Base-by-base conservation (phyloP, 1,284 basidiomycete genomes). In the Austropuccinia psidii region DNA sequence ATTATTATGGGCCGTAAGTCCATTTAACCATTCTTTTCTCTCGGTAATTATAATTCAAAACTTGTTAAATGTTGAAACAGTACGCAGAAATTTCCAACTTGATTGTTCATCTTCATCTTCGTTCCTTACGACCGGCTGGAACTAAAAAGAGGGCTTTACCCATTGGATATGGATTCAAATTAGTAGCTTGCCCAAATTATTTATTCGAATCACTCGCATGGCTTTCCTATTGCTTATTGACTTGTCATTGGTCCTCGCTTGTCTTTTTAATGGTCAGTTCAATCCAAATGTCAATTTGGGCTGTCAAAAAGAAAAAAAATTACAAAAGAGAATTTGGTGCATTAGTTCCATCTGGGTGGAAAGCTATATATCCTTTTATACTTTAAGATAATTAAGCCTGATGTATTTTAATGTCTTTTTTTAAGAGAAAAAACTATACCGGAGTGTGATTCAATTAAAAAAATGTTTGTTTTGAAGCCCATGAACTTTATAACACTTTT, bases 281-380 rank as follows among this genome's bases (percentile, higher is more conserved):
- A 0, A 86, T 78, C 47, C 89, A 89, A 78, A 98, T 98, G 93
- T 83, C 84, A 29, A 78, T 86, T 13, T 99, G 95, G 96, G 93
- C 95, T 13, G 79, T 86, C 55, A 93, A 94, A 84, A 98, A 97
- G 83, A 93, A 97, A 80, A 84, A 83, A 75, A 85, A 86, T 75
- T 98, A 98, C 84, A 92, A 88, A 84, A 91, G 89, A 80, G 94
- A 98, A 81, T 97, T 97, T 78, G 91, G 91, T 45, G 87, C 87
- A 77, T 86, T 89, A 76, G 94, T 92, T 79, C 91, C 92, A 0
- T 84, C 83, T 75, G 81, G 81, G 57, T 85, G 92, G 80, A 91
- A 89, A 81, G 87, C 87, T 57, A 89, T 95, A 82, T 85, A 93
- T 79, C 93, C 92, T 1, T 91, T 90, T 82, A 77, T 87, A 57